Evolutionary conservation across 2,329 filamentous ascomycete genomes (phyloP), one percentile per base, ranked within the genome.

Genomic region (Pyrenochaeta sp.): DNA sequence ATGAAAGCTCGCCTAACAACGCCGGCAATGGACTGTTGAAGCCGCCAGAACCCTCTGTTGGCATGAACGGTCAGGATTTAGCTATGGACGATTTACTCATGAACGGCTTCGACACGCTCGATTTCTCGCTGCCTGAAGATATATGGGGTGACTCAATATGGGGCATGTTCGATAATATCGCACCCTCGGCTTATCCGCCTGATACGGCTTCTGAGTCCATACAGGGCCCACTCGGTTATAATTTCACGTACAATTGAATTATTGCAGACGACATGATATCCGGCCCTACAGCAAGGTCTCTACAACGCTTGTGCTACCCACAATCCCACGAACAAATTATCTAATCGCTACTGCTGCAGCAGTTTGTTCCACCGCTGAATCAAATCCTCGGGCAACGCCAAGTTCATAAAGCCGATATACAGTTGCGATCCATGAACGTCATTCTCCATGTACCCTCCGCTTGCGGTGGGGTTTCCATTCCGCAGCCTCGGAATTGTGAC

Each of bases 121-220:
- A 70, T 19, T 68, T 70, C 42, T 52, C 60, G 12, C 52, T 67
- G 6, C 67, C 65, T 8, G 59, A 65, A 24, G 67, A 70, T 46
- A 49, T 70, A 4, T 70, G 65, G 67, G 65, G 65, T 4, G 64
- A 68, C 36, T 63, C 64, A 3, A 50, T 70, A 4, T 70, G 65
- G 67, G 61, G 56, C n/a, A 67, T 66, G 62, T 70, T 68, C 44
- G 61, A 61, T 49, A 56, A 51, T 2, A 55, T 62, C 25, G 57
- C 57, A 8, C 52, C 62, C 27, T 19, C 42, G 8, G 27, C 8
- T n/a, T 48, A 48, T 48, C 44, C 51, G 37, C 39, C 40, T 22
- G 57, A 19, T 34, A 24, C 25, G 15, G 28, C 19, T 47, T n/a
- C 40, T 12, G 19, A 27, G 22, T 1, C 22, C 40, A 43, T 27